Evolutionary conservation across 2,329 filamentous ascomycete species (phyloP).

Genomic region (Penicillium fuscoglaucum): DNA sequence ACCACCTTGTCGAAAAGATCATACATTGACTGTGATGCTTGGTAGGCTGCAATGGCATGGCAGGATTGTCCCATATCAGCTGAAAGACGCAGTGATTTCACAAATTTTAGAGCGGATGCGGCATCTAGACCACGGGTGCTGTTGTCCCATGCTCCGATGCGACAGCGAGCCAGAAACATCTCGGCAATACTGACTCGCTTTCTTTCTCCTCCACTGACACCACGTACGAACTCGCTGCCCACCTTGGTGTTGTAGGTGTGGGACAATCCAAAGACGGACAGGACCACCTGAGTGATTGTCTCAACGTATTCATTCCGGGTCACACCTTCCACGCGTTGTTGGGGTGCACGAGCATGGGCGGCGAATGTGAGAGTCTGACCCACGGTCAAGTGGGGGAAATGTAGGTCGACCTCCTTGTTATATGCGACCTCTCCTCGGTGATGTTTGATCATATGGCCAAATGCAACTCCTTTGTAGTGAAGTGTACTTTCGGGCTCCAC

Average conservation of each 20-base stretch:
- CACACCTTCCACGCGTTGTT: constrained; percentile 18
- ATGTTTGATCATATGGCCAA: constrained; percentile 11
- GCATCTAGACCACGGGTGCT: constrained; percentile 49
- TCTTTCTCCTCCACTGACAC: constrained; percentile 58
- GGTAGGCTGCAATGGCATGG: constrained; percentile 55
- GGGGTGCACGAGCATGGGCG: constrained; percentile 58
- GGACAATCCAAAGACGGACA: constrained; percentile 35
- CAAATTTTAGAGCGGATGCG: constrained; percentile 55
- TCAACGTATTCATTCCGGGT: constrained; percentile 37
- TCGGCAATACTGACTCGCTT: constrained; percentile 62
- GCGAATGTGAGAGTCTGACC: constrained; percentile 76
- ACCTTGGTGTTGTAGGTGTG: constrained; percentile 53
- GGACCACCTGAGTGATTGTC: constrained; percentile 45
- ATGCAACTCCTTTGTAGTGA: constrained; percentile 12
- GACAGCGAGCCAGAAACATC: constrained; percentile 43
- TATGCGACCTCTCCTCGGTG: constrained; percentile 13
- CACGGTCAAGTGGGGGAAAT: constrained; percentile 64
- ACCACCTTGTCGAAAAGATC: constrained; percentile 66
- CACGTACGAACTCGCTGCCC: constrained; percentile 55
- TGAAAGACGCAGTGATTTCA: constrained; percentile 47
- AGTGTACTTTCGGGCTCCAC: constrained; percentile 3
- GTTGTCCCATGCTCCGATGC: constrained; percentile 45
- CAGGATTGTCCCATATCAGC: constrained; percentile 48
- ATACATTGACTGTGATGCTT: constrained; percentile 46
- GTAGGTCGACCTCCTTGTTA: constrained; percentile 21